These are phyloP conservation scores for Exsudoporus frostii DNA, from an alignment of 768 basidiomycete species.

Conservation along the genomic window DNA sequence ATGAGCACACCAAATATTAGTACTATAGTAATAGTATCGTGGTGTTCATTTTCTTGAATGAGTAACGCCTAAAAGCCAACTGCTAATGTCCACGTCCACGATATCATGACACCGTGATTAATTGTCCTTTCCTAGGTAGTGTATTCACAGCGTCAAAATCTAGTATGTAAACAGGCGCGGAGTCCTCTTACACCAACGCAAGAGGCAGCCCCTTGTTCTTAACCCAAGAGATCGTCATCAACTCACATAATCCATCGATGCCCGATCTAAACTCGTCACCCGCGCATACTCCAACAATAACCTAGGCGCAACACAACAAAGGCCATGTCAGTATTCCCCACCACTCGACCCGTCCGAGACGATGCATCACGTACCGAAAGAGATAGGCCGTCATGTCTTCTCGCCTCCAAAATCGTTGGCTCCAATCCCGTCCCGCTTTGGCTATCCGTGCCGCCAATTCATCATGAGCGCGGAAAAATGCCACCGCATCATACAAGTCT, in stretches of 20 bases:
- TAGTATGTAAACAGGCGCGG: too few species aligned
- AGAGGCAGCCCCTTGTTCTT: too few species aligned
- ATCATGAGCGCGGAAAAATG: constrained; percentile 74
- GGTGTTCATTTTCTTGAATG: too few species aligned
- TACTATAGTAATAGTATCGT: too few species aligned
- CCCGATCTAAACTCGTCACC: constrained; percentile 46
- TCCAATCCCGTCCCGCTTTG: constrained; percentile 54
- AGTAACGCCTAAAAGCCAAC: too few species aligned
- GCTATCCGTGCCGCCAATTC: constrained; percentile 57
- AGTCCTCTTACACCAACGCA: too few species aligned
- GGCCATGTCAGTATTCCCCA: background rate
- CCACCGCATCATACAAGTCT: constrained; percentile 66
- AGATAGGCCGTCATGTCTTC: constrained; percentile 60
- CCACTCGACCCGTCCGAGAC: background rate
- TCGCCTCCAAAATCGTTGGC: constrained; percentile 51
- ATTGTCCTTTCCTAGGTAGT: too few species aligned
- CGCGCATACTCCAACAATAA: constrained; percentile 54
- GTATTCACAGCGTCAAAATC: too few species aligned
- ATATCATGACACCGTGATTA: too few species aligned
- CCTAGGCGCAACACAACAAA: too few species aligned
- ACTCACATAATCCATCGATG: constrained; percentile 36
- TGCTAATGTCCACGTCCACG: too few species aligned
- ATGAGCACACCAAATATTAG: too few species aligned
- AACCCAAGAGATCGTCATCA: constrained; percentile 1
- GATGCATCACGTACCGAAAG: constrained; percentile 41